Evolutionary conservation across 176 grass and related monocot genomes (phyloP), one percentile per base, ranked within the genome.

Genomic region (Hsuehochloa calcarea): DNA sequence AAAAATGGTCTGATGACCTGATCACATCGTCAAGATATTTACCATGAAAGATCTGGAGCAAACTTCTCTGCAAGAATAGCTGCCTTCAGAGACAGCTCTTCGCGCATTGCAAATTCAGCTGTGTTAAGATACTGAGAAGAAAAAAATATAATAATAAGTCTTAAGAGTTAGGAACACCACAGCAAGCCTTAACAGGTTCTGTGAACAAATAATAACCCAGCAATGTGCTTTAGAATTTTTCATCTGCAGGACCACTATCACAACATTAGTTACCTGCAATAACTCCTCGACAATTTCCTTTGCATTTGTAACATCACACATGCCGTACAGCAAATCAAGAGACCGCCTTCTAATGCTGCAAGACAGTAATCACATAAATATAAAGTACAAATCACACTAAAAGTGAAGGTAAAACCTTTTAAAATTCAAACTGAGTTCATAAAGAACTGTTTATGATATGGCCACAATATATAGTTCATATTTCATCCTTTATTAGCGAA

Each of bases 241-340:
- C 10, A 34, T 45, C 31, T 49, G 20, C 61, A 49, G 3, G 14
- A 49, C 19, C 23, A 58, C 19, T 55, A 81, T 78, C 34, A 82
- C 19, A 81, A 55, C 35, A 80, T 83, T 74, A 68, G 17, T 66
- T 94, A 99, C 96, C 96, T 96, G 93, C 90, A 99, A 89, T 52
- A 99, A 94, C 75, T 99, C 96, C 78, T 99, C 96, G 0, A 99
- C 96, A 83, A 99, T 99, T 91, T 99, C 96, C 84, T 96, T 99
- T 4, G 96, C 96, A 58, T 99, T 99, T 54, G 93, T 96, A 74
- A 99, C 90, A 88, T 99, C 96, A 86, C 96, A 99, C 93, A 99
- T 99, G 56, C 96, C 96, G 88, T 99, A 99, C 35, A 99, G 67
- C 70, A 99, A 86, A 94, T 99, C 96, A 80, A 99, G 96, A 91